Evolutionary conservation across 139 green algal species (phyloP).

Genomic region (Chlorella sp.): DNA sequence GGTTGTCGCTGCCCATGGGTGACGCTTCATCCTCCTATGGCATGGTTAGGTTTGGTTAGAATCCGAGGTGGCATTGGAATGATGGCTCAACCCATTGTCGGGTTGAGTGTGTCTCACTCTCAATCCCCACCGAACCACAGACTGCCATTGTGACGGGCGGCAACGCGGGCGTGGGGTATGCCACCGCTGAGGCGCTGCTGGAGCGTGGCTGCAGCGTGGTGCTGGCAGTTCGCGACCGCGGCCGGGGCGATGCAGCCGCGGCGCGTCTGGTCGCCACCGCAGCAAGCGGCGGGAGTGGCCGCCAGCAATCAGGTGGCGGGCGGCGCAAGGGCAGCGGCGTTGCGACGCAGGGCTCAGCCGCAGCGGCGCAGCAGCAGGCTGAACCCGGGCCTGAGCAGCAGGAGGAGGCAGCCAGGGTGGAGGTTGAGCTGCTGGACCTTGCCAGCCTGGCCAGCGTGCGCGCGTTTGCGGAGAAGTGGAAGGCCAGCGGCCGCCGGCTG

Average conservation of each 20-base stretch:
- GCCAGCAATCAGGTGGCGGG: neutral
- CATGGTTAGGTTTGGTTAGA: too few relatives aligned
- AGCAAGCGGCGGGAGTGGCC: neutral
- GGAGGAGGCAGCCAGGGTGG: slow-evolving; percentile 11
- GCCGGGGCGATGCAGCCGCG: slow-evolving; percentile 27
- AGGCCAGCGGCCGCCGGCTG: slow-evolving; percentile 36
- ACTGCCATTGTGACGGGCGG: slow-evolving; percentile 51
- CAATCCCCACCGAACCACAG: neutral
- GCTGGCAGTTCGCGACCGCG: slow-evolving; percentile 38
- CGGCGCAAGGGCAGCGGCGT: neutral
- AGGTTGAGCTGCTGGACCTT: slow-evolving; percentile 67
- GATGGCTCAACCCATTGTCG: too few relatives aligned
- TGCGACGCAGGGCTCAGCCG: neutral
- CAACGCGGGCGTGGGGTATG: slow-evolving; percentile 49
- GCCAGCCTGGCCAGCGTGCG: slow-evolving; percentile 60
- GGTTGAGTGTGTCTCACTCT: too few relatives aligned
- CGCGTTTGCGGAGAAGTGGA: slow-evolving; percentile 52
- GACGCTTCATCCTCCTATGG: too few relatives aligned
- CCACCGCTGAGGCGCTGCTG: slow-evolving; percentile 46
- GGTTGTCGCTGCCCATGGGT: too few relatives aligned
- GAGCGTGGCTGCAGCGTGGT: slow-evolving; percentile 47
- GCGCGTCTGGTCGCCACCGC: neutral
- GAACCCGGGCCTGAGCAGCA: neutral
- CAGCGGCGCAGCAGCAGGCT: neutral
- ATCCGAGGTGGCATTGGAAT: neutral